These are phyloP conservation scores for Pyrenophora tritici-repentis DNA, from an alignment of 2,329 filamentous ascomycete species.

Conservation along the genomic window DNA sequence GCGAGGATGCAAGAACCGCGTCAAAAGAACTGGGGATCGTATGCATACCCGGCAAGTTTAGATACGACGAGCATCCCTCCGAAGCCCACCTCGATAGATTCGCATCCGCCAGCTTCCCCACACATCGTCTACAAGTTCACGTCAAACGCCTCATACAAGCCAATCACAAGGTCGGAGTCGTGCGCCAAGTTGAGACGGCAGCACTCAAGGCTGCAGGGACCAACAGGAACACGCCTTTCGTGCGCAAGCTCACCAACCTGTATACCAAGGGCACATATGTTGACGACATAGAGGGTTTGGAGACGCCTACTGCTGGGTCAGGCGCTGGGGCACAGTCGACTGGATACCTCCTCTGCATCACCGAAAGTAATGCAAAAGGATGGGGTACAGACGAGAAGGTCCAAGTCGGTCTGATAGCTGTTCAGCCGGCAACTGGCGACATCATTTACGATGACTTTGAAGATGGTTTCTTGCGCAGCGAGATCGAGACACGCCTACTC, in stretches of 20 bases:
- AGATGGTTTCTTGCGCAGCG: slow-evolving; percentile 95
- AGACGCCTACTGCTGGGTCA: slow-evolving; percentile 53
- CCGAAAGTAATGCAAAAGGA: slow-evolving; percentile 78
- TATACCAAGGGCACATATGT: slow-evolving; percentile 99
- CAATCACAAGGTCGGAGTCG: slow-evolving; percentile 94
- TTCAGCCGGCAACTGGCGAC: slow-evolving; percentile 93
- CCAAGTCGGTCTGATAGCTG: slow-evolving; percentile 86
- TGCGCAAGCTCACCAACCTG: slow-evolving; percentile 89
- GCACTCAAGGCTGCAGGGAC: slow-evolving; percentile 94
- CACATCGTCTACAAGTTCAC: slow-evolving; percentile 88
- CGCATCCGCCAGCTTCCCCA: slow-evolving; percentile 92
- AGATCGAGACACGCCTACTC: slow-evolving; percentile 91
- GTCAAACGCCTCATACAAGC: slow-evolving; percentile 90
- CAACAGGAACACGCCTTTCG: slow-evolving; percentile 90
- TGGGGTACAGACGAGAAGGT: slow-evolving; percentile 91
- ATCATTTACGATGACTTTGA: slow-evolving; percentile 96
- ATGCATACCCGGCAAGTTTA: slow-evolving; percentile 92
- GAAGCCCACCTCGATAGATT: slow-evolving; percentile 92
- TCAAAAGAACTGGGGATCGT: slow-evolving; percentile 92
- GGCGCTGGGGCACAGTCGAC: slow-evolving; percentile 64
- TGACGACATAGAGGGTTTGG: slow-evolving; percentile 85
- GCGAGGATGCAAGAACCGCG: slow-evolving; percentile 87
- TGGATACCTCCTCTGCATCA: slow-evolving; percentile 92
- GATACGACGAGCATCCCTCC: slow-evolving; percentile 83
- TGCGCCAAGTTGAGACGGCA: slow-evolving; percentile 92